These are phyloP conservation scores for Monosporascus ibericus DNA, from an alignment of 2,329 filamentous ascomycete genomes.

Conservation along the genomic window DNA sequence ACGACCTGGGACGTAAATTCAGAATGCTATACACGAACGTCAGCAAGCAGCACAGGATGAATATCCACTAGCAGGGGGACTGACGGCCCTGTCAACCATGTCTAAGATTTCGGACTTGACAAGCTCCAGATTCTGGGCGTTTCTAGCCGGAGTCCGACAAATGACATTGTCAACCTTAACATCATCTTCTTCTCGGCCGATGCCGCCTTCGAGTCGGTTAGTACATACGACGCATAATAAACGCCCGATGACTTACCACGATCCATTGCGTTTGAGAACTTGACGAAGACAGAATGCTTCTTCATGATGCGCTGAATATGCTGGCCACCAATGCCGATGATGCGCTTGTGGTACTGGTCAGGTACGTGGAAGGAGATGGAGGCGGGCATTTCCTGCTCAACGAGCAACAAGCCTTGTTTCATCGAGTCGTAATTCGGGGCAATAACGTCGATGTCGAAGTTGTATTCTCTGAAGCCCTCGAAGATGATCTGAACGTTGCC, in stretches of 20 bases:
- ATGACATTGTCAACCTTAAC: conserved; percentile 99
- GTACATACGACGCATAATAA: conserved; percentile 2
- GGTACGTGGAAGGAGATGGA: conserved; percentile 99
- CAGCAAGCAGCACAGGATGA: conserved; percentile 6
- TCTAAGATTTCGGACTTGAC: conserved; percentile 99
- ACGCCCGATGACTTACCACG: conserved; percentile 49
- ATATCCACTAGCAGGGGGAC: conserved; percentile 23
- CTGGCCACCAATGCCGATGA: conserved; percentile 96
- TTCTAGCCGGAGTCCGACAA: conserved; percentile 92
- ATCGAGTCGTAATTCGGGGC: conserved; percentile 88
- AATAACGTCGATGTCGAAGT: conserved; percentile 98
- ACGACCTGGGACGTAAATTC: conserved; percentile 95
- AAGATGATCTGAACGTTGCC: conserved; percentile 98
- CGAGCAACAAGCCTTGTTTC: conserved; percentile 84
- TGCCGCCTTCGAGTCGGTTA: conserved; percentile 46
- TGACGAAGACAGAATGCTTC: conserved; percentile 99
- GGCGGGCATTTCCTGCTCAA: conserved; percentile 98
- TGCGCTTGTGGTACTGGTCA: conserved; percentile 98
- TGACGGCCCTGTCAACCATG: conserved; percentile 91
- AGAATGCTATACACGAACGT: conserved; percentile 59
- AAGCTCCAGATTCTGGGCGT: conserved; percentile 91
- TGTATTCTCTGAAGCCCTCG: conserved; percentile 98
- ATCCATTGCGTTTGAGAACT: conserved; percentile 99
- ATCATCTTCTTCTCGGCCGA: conserved; percentile 94
- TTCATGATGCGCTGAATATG: conserved; percentile 99